Evolutionary conservation across 75 land plant species (phyloP).

Genomic region (Pinus albicaulis): DNA sequence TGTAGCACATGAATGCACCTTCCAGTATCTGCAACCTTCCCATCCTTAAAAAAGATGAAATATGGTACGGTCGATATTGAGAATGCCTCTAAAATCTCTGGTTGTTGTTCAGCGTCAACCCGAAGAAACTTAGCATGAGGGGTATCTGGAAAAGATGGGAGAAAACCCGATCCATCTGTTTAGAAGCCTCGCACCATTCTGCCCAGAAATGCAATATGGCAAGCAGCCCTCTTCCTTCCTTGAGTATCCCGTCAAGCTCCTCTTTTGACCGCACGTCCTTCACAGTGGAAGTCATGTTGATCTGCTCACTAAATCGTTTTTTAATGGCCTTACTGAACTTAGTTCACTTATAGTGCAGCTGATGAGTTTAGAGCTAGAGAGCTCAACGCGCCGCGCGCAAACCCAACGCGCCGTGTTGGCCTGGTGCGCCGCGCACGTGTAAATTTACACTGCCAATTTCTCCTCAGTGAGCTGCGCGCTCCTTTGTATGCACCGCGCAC

Average conservation of each 20-base stretch:
- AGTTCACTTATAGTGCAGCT: too few relatives aligned
- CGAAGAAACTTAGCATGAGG: not conserved
- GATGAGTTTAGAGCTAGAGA: too few relatives aligned
- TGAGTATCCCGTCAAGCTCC: conserved; percentile 47
- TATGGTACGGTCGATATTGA: not conserved
- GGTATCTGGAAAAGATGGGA: not conserved
- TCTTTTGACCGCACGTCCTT: conserved; percentile 55
- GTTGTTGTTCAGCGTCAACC: not conserved
- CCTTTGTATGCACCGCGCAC: too few relatives aligned
- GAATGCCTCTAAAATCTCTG: not conserved
- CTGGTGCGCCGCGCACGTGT: too few relatives aligned
- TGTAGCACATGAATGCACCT: too few relatives aligned
- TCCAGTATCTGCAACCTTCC: too few relatives aligned
- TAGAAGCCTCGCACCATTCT: conserved; percentile 85
- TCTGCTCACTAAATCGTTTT: too few relatives aligned
- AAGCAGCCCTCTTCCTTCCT: conserved; percentile 21
- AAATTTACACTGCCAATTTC: too few relatives aligned
- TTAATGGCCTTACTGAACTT: too few relatives aligned
- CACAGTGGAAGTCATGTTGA: conserved; percentile 29
- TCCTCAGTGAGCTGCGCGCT: too few relatives aligned
- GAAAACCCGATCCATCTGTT: not conserved
- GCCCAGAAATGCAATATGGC: conserved; percentile 89
- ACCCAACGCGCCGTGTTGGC: too few relatives aligned
- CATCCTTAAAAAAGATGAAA: not conserved
- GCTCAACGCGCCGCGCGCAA: too few relatives aligned